Evolutionary conservation across 768 basidiomycete genomes (phyloP).

Genomic region (Boletus rufocinnamomeus): DNA sequence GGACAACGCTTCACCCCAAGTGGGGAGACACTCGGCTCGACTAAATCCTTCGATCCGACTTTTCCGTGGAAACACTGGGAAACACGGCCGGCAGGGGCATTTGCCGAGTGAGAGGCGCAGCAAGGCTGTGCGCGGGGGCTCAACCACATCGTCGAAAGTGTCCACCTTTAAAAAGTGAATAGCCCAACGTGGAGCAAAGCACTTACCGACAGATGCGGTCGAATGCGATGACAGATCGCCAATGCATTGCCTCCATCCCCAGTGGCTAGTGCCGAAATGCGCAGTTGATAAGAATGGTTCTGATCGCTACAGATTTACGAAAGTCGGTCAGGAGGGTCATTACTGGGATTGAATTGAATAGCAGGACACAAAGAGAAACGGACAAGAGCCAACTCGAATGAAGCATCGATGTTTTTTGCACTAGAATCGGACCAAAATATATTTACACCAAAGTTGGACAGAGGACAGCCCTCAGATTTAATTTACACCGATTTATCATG

Average conservation of each 20-base stretch:
- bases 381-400: neutral
- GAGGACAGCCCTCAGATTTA: neutral
- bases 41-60: neutral
- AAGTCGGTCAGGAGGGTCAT: neutral
- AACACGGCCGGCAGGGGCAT: neutral
- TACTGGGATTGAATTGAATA: neutral
- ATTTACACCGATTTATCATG: neutral
- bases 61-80: conserved; percentile 5
- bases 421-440: neutral
- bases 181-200: neutral
- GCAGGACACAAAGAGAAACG: neutral
- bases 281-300: neutral
- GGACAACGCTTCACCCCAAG: neutral
- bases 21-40: neutral
- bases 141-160: neutral
- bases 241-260: neutral
- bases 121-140: conserved; percentile 11
- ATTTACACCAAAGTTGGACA: neutral
- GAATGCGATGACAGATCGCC: neutral
- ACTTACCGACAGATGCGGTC: neutral
- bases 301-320: neutral
- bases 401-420: neutral
- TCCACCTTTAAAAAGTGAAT: neutral
- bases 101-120: conserved; percentile 2
- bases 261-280: neutral